Base-by-base conservation (phyloP, 345 rosid genomes). In the Hibiscus tridactylites region DNA sequence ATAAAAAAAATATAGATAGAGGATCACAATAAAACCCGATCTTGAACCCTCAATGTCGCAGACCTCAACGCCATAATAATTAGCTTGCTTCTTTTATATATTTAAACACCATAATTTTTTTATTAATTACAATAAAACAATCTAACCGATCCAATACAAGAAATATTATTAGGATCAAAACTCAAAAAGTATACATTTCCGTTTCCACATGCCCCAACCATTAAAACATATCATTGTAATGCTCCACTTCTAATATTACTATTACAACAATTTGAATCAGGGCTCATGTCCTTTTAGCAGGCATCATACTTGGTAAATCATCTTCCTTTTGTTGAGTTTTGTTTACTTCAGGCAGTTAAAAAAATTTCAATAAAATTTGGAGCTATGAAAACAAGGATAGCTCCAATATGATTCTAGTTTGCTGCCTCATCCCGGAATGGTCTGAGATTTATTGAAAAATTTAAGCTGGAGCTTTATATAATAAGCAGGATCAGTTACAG, bases 401-500 rank as follows among this genome's bases (percentile, higher is more conserved):
- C 17, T 28, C 58, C 9, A 1, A 49, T 19, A 47, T 46, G 39
- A 26, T 47, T 67, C 46, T 31, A 39, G 4, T 61, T 61, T 33
- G 58, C 12, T 17, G 58, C 24, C 13, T 89, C 85, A 85, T 81
- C 82, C 81, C 2, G 88, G 85, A 70, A 85, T 78, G 26, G 78
- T 49, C 10, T 79, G 85, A 64, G 90, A 85, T 28, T 80, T 75
- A 65, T 87, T 75, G 3, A 91, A 92, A 79, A 88, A 83, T 58
- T 80, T 81, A 21, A 94, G 91, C 42, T 86, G 84, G 80, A 90
- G 93, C 76, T 94, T 88, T 15, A 94, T 83, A 73, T 88, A 91
- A 52, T 86, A 94, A 78, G 87, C 79, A 24, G 76, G 76, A 46
- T 75, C 73, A 13, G 68, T 79, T 0, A 72, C 76, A 0, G 77